Percentiles rank a stretch among this genome's conserved stretches.
phyloP scores from a whole-genome alignment of 2,329 filamentous ascomycete species.

The Penicillium sp. region DNA sequence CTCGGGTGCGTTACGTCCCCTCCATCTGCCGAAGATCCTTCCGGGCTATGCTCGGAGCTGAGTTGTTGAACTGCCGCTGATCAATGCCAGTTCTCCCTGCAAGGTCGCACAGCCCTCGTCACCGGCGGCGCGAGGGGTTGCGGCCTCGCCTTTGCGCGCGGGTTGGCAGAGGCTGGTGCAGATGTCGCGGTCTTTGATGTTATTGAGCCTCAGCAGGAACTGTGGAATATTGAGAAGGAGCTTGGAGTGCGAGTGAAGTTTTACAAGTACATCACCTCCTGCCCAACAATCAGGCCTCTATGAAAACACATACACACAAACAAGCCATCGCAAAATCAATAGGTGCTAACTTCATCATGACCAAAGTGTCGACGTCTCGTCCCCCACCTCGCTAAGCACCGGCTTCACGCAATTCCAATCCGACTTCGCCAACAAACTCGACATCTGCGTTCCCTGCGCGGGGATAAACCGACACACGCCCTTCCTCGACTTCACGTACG shows the following conservation, averaged over 20 bases:
- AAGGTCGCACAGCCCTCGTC: conserved; percentile 53
- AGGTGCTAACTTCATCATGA: background rate
- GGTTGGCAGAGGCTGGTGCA: conserved; percentile 53
- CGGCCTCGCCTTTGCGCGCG: conserved; percentile 52
- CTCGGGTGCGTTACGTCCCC: conserved; percentile 22
- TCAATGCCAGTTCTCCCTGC: conserved; percentile 52
- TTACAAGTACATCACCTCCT: conserved; percentile 38
- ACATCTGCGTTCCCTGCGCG: conserved; percentile 53
- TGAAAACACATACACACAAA: background rate
- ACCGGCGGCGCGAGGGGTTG: conserved; percentile 55
- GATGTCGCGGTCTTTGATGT: conserved; percentile 54
- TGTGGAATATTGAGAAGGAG: conserved; percentile 48
- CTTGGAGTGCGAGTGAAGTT: conserved; percentile 48
- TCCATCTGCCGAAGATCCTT: too few species aligned
- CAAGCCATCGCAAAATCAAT: too few species aligned
- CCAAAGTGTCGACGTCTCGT: conserved; percentile 47
- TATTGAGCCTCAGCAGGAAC: conserved; percentile 45
- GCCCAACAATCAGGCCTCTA: background rate
- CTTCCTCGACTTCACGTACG: conserved; percentile 52
- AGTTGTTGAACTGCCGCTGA: conserved; percentile 5
- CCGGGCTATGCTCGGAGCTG: too few species aligned
- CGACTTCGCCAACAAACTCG: conserved; percentile 44
- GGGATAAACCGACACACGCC: conserved; percentile 52
- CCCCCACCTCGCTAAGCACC: conserved; percentile 33
- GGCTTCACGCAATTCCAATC: conserved; percentile 41